Evolutionary conservation across 495 filamentous ascomycete species (phyloP).

Genomic region (Letharia columbiana): DNA sequence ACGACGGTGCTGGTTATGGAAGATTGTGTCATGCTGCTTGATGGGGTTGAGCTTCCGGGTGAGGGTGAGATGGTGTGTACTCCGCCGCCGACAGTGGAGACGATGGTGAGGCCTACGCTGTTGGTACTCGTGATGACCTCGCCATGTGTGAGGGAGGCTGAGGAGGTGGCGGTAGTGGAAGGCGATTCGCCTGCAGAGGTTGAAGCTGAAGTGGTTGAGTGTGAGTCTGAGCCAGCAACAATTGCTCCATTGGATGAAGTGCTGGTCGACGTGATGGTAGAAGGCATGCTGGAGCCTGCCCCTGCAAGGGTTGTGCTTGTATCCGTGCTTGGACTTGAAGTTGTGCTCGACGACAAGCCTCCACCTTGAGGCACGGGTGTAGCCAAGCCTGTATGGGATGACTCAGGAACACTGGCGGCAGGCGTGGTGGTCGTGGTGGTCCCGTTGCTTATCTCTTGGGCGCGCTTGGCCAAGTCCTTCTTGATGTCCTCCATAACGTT

Average conservation of each 20-base stretch:
- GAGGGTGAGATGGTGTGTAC: slow-evolving; percentile 23
- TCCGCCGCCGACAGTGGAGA: slow-evolving; percentile 26
- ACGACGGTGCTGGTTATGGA: slow-evolving; percentile 32
- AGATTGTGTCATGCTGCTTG: slow-evolving; percentile 15
- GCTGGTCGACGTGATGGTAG: slow-evolving; percentile 18
- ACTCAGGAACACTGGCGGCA: neutral
- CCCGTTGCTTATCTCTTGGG: slow-evolving; percentile 21
- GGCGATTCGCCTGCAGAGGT: slow-evolving; percentile 9
- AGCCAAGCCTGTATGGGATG: neutral
- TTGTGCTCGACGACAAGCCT: slow-evolving; percentile 4
- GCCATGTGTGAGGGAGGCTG: slow-evolving; percentile 20
- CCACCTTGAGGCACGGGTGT: slow-evolving; percentile 14
- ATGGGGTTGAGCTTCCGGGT: slow-evolving; percentile 30
- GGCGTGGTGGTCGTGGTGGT: slow-evolving; percentile 14
- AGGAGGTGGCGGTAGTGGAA: slow-evolving; percentile 13
- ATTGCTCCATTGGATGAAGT: slow-evolving; percentile 17
- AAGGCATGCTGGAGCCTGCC: slow-evolving; percentile 11
- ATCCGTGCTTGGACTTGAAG: slow-evolving; percentile 20
- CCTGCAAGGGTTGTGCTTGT: slow-evolving; percentile 16
- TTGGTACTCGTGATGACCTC: slow-evolving; percentile 26
- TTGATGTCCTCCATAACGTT: slow-evolving; percentile 20
- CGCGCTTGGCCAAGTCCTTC: slow-evolving; percentile 22
- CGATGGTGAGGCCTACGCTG: slow-evolving; percentile 18
- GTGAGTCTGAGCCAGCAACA: slow-evolving; percentile 8
- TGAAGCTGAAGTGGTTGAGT: slow-evolving; percentile 10